A percentile compares a stretch with the other conserved stretches of the same genome.
Conservation (phyloP, 2,329 filamentous ascomycete genomes). For the Xylariaceae sp. region DNA sequence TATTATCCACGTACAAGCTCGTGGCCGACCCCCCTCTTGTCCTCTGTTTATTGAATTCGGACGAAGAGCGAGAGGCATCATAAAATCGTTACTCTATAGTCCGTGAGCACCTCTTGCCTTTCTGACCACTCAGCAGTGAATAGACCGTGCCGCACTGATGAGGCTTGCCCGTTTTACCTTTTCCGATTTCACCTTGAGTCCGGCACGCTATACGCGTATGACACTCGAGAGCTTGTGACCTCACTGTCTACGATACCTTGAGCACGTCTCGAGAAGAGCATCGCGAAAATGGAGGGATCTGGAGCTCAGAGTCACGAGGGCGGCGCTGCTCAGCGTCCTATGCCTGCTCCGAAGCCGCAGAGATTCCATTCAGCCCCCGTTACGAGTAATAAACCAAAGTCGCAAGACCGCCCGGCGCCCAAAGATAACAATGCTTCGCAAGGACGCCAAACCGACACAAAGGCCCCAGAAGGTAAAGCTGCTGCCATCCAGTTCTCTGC, state of each 20-base stretch:
- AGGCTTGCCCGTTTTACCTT: neutral
- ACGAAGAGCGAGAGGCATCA: neutral
- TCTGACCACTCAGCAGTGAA: neutral
- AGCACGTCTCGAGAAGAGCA: neutral
- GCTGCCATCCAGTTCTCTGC: neutral
- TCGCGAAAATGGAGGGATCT: conserved; percentile 17
- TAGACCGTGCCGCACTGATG: neutral
- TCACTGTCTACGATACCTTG: neutral
- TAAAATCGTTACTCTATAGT: neutral
- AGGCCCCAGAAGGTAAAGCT: conserved; percentile 9
- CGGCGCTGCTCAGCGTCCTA: conserved; percentile 6
- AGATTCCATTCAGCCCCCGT: conserved; percentile 18
- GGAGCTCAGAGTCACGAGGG: conserved; percentile 18
- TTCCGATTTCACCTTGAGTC: neutral
- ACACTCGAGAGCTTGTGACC: neutral
- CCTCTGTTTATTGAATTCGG: neutral
- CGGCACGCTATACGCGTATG: neutral
- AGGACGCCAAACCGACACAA: conserved; percentile 6
- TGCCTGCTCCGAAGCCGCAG: conserved; percentile 17
- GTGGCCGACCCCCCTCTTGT: neutral
- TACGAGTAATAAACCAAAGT: conserved; percentile 8
- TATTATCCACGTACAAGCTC: neutral
- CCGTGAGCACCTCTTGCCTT: neutral
- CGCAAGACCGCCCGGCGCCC: conserved; percentile 7
- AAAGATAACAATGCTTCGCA: conserved; percentile 15